Percentiles rank a stretch among this genome's conserved stretches.
Conservation (phyloP, 2,329 filamentous ascomycete genomes). For the Verticillium zaregamsianum region DNA sequence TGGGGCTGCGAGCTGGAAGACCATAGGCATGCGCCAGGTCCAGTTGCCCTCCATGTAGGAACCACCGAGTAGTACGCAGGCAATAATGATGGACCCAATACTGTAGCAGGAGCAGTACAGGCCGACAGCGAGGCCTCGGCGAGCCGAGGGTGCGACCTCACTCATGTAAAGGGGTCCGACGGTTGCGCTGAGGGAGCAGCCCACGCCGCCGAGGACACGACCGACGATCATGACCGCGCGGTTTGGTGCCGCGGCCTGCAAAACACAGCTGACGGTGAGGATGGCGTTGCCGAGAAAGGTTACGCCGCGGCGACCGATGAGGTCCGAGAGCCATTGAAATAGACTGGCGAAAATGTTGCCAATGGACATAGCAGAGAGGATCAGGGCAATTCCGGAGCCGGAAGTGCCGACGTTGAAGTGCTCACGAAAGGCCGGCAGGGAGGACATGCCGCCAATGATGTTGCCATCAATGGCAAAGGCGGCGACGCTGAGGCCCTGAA, state of each 20-base stretch:
- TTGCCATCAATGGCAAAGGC: background rate
- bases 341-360: background rate
- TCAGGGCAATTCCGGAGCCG: background rate
- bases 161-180: too few species aligned
- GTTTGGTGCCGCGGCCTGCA: background rate
- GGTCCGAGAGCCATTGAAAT: background rate
- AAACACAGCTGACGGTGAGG: background rate
- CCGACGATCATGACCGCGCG: background rate
- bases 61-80: too few species aligned
- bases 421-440: background rate
- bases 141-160: too few species aligned
- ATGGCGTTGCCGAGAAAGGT: background rate
- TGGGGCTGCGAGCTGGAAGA: background rate
- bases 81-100: too few species aligned
- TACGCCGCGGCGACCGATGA: background rate
- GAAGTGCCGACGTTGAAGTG: background rate
- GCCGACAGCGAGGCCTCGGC: too few species aligned
- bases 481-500: background rate
- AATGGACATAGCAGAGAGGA: background rate
- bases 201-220: background rate
- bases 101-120: too few species aligned
- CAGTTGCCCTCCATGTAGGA: background rate
- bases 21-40: background rate
- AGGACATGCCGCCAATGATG: background rate
- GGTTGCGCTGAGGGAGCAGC: background rate